phyloP scores from a whole-genome alignment of 2,329 filamentous ascomycete genomes.

The Colletotrichum spinosum region DNA sequence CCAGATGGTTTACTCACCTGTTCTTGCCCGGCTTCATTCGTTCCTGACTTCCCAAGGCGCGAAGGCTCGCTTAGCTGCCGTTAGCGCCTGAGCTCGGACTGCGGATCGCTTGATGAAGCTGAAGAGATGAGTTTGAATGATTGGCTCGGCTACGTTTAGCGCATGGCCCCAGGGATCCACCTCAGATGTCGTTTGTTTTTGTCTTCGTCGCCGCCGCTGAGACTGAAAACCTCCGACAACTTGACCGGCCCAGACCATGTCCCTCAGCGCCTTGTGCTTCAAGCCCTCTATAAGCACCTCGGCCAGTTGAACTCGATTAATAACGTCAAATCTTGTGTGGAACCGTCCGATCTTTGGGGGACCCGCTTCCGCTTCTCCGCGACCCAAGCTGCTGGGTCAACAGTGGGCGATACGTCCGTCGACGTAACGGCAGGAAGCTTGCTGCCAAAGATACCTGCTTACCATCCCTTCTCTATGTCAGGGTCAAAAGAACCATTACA shows the following conservation, averaged over 20 bases:
- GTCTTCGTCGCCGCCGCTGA: constrained; percentile 1
- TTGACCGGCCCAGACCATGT: background rate
- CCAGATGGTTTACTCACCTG: too few relatives aligned
- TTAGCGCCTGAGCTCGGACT: constrained; percentile 14
- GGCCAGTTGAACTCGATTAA: background rate
- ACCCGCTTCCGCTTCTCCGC: background rate
- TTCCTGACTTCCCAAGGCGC: too few relatives aligned
- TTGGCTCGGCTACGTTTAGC: background rate
- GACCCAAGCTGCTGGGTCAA: constrained; percentile 12
- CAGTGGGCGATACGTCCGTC: constrained; percentile 3
- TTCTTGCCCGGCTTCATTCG: too few relatives aligned
- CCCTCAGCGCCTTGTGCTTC: constrained; percentile 21
- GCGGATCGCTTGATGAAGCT: constrained; percentile 9
- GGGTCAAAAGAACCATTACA: too few relatives aligned
- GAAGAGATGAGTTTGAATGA: background rate
- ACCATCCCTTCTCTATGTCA: too few relatives aligned
- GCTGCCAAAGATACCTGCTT: too few relatives aligned
- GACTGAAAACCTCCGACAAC: constrained; percentile 12
- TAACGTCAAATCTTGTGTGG: background rate
- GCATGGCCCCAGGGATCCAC: constrained; percentile 2
- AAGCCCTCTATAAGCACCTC: background rate
- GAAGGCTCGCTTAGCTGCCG: constrained; percentile 8
- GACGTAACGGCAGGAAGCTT: too few relatives aligned
- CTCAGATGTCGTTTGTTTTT: background rate
- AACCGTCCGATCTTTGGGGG: background rate